Evolutionary conservation across 2,329 filamentous ascomycete species (phyloP).

Genomic region (Blastomyces percursus): DNA sequence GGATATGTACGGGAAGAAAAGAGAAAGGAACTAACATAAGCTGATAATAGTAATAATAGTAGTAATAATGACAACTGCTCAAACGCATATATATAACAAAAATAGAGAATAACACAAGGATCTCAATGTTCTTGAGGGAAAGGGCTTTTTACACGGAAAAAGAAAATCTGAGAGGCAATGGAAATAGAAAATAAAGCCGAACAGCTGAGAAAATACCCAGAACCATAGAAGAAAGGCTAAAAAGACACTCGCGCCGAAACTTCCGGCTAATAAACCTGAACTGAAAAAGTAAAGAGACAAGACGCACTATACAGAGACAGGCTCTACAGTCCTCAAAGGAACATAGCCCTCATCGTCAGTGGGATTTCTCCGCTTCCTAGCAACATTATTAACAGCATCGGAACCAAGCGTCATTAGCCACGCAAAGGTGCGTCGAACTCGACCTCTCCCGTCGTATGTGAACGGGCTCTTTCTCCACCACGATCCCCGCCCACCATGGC

Average conservation of each 20-base stretch:
- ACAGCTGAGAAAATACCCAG: not conserved
- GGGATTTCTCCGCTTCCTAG: constrained; percentile 17
- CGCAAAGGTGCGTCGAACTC: constrained; percentile 10
- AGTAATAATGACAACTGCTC: not conserved
- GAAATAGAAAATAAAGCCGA: not conserved
- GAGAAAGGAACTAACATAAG: not conserved
- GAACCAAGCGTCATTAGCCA: constrained; percentile 15
- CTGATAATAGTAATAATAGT: not conserved
- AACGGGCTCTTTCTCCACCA: constrained; percentile 24
- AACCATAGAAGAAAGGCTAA: not conserved
- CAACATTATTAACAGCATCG: constrained; percentile 22
- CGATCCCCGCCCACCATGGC: constrained; percentile 16
- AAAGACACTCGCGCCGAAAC: not conserved
- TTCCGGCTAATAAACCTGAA: too few relatives aligned
- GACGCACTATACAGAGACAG: constrained; percentile 17
- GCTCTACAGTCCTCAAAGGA: constrained; percentile 36
- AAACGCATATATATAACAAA: not conserved
- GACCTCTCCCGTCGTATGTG: constrained; percentile 1
- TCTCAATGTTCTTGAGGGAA: not conserved
- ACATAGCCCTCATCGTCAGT: constrained; percentile 34
- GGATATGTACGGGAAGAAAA: too few relatives aligned
- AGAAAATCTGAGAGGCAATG: not conserved
- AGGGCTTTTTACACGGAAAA: not conserved
- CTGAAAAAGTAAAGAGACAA: not conserved
- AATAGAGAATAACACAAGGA: not conserved